Conservation (phyloP, 805 yeast genomes). For the Starmerella apis region DNA sequence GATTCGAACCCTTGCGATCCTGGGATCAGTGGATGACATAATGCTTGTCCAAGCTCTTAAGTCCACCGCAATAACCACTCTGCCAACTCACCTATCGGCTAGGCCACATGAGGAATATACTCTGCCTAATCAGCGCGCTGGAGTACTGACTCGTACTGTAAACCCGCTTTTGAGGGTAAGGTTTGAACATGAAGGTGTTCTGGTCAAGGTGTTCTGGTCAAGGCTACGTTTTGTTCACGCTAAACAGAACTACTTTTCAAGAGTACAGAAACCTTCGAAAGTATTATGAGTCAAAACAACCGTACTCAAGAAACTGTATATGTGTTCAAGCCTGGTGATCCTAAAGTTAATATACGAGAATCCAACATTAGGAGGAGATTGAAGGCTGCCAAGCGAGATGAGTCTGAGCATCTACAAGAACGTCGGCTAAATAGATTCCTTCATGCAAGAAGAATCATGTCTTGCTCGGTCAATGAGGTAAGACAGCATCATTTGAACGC, state of each 20-base stretch:
- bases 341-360: neutral
- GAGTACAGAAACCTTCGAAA: too few relatives aligned
- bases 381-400: neutral
- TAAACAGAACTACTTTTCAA: too few relatives aligned
- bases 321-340: slow-evolving; percentile 14
- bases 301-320: slow-evolving; percentile 16
- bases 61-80: slow-evolving; percentile 29
- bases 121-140: neutral
- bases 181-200: too few relatives aligned
- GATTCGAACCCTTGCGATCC: slow-evolving; percentile 29
- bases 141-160: slow-evolving; percentile 8
- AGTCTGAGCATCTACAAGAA: neutral
- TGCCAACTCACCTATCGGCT: slow-evolving; percentile 23
- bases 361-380: slow-evolving; percentile 8
- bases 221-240: too few relatives aligned
- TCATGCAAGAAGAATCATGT: slow-evolving; percentile 7
- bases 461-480: neutral
- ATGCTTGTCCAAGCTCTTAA: slow-evolving; percentile 17
- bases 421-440: slow-evolving; percentile 9
- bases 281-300: neutral
- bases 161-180: neutral
- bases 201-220: too few relatives aligned
- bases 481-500: neutral
- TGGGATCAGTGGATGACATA: slow-evolving; percentile 25
- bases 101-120: slow-evolving; percentile 6